Conservation (phyloP, 73 alveolate species). For the Paramecium caudatum region DNA sequence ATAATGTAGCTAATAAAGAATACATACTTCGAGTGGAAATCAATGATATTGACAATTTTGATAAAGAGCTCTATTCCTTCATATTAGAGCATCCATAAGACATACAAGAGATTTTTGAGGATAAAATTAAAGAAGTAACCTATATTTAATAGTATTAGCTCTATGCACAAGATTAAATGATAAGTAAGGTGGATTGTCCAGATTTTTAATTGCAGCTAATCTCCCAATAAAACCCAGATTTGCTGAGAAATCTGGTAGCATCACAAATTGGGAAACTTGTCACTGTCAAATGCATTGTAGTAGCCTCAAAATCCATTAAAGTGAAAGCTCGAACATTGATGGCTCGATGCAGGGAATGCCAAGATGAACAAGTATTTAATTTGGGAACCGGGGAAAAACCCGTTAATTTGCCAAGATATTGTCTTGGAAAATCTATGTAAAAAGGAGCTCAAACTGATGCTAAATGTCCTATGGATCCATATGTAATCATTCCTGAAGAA, state of each 20-base stretch:
- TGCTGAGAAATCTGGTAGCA: constrained; percentile 8
- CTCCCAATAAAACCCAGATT: constrained; percentile 46
- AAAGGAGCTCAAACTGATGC: constrained; percentile 15
- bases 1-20: constrained; percentile 9
- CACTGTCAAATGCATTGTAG: constrained; percentile 40
- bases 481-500: constrained; percentile 90
- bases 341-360: constrained; percentile 38
- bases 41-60: constrained; percentile 46
- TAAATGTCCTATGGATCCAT: constrained; percentile 96
- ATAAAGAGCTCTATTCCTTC: not conserved
- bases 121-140: constrained; percentile 29
- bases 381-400: constrained; percentile 38
- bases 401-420: constrained; percentile 38
- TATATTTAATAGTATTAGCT: not conserved
- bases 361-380: not conserved
- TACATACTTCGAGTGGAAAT: constrained; percentile 43
- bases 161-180: not conserved
- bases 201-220: constrained; percentile 41
- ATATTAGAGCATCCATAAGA: constrained; percentile 17
- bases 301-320: constrained; percentile 37
- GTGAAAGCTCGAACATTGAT: constrained; percentile 16
- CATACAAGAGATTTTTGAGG: constrained; percentile 13
- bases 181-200: constrained; percentile 32
- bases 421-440: not conserved
- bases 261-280: constrained; percentile 20